Evolutionary conservation across 257 asterid genomes (phyloP).

Genomic region (Ocimum tenuiflorum): DNA sequence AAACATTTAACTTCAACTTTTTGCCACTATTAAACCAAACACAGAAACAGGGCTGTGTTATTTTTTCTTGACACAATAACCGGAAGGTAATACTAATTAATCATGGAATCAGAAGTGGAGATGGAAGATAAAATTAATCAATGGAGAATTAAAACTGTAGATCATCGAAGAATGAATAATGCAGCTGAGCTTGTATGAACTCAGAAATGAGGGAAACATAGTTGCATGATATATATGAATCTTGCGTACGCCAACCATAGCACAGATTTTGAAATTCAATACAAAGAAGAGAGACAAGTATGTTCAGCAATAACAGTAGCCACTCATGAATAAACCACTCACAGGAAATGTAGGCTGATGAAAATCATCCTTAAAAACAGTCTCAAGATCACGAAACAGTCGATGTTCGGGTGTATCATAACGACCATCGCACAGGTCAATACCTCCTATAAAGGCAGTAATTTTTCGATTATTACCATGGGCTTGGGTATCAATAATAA

Average conservation of each 20-base stretch:
- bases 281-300: neutral
- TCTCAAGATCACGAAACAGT: slow-evolving; percentile 56
- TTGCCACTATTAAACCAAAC: slow-evolving; percentile 3
- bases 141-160: neutral
- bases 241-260: neutral
- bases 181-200: neutral
- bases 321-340: slow-evolving; percentile 22
- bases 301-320: slow-evolving; percentile 7
- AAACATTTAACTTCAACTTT: neutral
- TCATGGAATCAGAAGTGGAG: neutral
- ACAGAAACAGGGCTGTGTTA: neutral
- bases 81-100: neutral
- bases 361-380: slow-evolving; percentile 58
- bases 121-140: slow-evolving; percentile 4
- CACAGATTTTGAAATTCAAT: neutral
- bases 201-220: neutral
- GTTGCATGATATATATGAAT: neutral
- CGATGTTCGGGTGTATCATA: slow-evolving; percentile 93
- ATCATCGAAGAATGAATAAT: neutral
- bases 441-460: slow-evolving; percentile 84
- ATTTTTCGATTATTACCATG: slow-evolving; percentile 67
- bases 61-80: neutral
- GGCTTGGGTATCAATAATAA: slow-evolving; percentile 83
- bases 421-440: slow-evolving; percentile 97
- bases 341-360: slow-evolving; percentile 91